Evolutionary conservation across 768 basidiomycete genomes (phyloP), one percentile per base, ranked within the genome.

Genomic region (Flagelloscypha sp.): DNA sequence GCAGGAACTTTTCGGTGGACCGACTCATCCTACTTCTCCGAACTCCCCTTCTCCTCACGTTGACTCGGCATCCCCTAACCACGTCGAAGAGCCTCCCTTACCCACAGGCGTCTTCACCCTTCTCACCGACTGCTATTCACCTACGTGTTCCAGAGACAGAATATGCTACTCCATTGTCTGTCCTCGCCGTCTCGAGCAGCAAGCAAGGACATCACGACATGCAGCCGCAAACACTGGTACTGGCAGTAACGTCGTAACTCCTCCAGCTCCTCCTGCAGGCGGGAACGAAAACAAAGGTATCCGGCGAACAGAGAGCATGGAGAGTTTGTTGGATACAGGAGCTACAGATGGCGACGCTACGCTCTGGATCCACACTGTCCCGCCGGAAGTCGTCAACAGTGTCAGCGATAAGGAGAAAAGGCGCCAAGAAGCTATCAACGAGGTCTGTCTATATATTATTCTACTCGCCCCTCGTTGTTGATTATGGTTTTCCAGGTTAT

Each of bases 91-190:
- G n/a, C n/a, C n/a, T n/a, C n/a, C n/a, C n/a, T 59, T 97, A 37
- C 95, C 95, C 2, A 76, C 84, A 0, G 95, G 95, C 16, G 92
- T 98, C 11, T 98, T 98, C 57, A 98, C 93, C 2, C 71, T 98
- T 29, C 69, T 99, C 42, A 93, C 92, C 0, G 93, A 95, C 54
- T 99, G 95, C 56, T 98, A 98, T 62, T 95, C 92, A 8, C 90
- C 95, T 12, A 99, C 95, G 20, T 98, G 95, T 60, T 85, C 87
- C 22, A 69, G 86, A 34, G 93, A 97, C 53, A 79, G 76, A 41
- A 62, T 98, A n/a, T 99, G 95, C 61, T 98, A 99, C 56, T 89
- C 85, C 45, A 98, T 97, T 44, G 92, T 90, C 18, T 99, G 95
- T 54, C 95, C 95, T 1, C 62, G 95, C 33, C 62, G 95, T 41